These are phyloP conservation scores for Maudiozyma barnettii DNA, from an alignment of 805 yeast species.

Conservation along the genomic window DNA sequence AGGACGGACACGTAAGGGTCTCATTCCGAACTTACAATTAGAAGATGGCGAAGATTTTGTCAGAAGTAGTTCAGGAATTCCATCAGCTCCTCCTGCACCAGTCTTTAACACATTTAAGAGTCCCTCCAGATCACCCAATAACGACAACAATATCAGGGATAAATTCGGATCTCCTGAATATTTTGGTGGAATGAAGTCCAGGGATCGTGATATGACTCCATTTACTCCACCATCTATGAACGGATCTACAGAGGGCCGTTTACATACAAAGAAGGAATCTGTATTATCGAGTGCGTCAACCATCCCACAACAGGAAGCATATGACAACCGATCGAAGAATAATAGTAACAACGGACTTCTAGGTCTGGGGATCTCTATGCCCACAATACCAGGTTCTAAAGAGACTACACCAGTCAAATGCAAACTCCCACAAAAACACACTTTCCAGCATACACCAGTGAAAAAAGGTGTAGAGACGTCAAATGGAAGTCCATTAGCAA, in stretches of 20 bases:
- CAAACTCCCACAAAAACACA: constrained; percentile 22
- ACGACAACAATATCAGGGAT: background rate
- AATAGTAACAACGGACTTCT: constrained; percentile 2
- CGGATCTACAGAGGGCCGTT: background rate
- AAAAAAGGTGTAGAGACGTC: constrained; percentile 2
- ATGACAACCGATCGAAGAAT: constrained; percentile 2
- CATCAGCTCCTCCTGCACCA: background rate
- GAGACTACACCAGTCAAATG: constrained; percentile 18
- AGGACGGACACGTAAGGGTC: background rate
- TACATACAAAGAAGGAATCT: constrained; percentile 22
- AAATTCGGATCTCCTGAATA: background rate
- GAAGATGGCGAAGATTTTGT: background rate
- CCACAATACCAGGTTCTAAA: constrained; percentile 25
- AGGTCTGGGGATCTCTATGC: constrained; percentile 18
- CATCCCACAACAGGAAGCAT: constrained; percentile 22
- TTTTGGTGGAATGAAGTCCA: background rate
- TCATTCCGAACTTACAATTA: background rate
- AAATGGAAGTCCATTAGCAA: background rate
- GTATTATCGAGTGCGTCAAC: constrained; percentile 26
- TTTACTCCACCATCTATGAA: constrained; percentile 6
- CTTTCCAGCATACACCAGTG: constrained; percentile 25
- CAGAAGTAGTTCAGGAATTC: background rate
- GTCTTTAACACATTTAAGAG: background rate
- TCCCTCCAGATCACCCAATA: background rate
- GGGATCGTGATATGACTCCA: background rate